Base-by-base conservation (phyloP, 2,329 filamentous ascomycete genomes). In the Pseudogymnoascus sp. region DNA sequence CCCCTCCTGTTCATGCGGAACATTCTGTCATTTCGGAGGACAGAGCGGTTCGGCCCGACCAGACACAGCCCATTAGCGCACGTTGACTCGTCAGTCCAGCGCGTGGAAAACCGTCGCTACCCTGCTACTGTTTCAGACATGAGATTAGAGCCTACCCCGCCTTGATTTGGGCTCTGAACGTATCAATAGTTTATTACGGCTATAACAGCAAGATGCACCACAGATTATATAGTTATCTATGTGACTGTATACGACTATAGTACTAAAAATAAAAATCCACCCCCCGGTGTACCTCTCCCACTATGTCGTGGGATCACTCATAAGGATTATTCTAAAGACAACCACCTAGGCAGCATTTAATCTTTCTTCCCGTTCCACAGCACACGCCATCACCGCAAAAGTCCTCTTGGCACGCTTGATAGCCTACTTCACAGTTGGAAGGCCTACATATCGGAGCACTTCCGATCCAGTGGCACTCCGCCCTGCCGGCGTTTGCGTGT, bases 161-260 rank as follows among this genome's bases (percentile, higher is more conserved):
- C 47, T 56, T 56, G 19, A 56, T 16, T 33, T 13, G 29, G 8
- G n/a, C 47, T 33, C 47, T 56, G 5, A 26, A n/a, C 47, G n/a
- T n/a, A 33, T 56, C 26, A 6, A 13, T 19, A 33, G 19, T 10
- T 19, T 19, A 19, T 19, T 11, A 53, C n/a, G 47, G n/a, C 29
- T 6, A 56, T 33, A 33, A 2, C 26, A 19, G 47, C 3, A 56
- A n/a, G 33, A 33, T 33, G 8, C 4, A 56, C 6, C 47, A 31
- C 10, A 33, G 26, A 33, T 53, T 53, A 13, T 56, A 16, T 31
- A 53, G 11, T 31, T 47, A 6, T 53, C 21, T 47, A 8, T 26
- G 40, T 26, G n/a, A 31, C 8, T 31, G 31, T 53, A 16, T 59
- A 95, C 80, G 72, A 95, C 89, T 74, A 95, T 79, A 65, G 90